Conservation (phyloP, 192 early-diverging fungal genomes). For the Coemansia sp. region DNA sequence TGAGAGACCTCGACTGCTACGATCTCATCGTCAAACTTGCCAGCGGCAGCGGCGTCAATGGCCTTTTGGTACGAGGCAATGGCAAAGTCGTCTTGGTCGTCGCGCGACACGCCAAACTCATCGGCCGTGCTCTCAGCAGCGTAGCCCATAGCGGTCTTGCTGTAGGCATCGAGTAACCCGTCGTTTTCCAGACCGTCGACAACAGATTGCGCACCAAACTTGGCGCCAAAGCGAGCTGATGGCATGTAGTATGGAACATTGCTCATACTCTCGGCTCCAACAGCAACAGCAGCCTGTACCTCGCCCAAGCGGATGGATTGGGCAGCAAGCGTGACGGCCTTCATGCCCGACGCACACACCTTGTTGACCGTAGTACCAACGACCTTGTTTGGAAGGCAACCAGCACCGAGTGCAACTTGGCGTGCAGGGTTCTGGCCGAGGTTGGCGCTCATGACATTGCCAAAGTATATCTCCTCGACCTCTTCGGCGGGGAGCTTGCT, state of each 20-base stretch:
- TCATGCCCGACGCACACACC: conserved; percentile 85
- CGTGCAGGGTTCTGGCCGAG: conserved; percentile 89
- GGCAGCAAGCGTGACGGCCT: conserved; percentile 75
- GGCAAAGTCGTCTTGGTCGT: conserved; percentile 81
- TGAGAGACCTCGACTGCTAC: conserved; percentile 70
- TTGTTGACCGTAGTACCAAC: conserved; percentile 83
- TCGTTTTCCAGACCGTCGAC: conserved; percentile 78
- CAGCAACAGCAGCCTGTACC: conserved; percentile 74
- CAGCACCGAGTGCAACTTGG: conserved; percentile 77
- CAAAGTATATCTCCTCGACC: conserved; percentile 78
- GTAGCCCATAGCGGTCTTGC: conserved; percentile 76
- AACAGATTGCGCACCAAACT: conserved; percentile 73
- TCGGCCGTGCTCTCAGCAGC: conserved; percentile 82
- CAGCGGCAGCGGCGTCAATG: conserved; percentile 66
- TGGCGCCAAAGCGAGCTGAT: conserved; percentile 76
- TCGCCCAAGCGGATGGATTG: conserved; percentile 77
- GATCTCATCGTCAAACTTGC: conserved; percentile 70
- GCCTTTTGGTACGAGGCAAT: conserved; percentile 79
- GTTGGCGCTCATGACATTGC: conserved; percentile 78
- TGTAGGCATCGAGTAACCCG: conserved; percentile 78
- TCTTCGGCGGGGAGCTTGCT: conserved; percentile 65
- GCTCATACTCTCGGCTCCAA: conserved; percentile 83
- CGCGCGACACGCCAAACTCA: conserved; percentile 77
- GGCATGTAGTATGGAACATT: conserved; percentile 83
- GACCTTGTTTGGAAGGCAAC: conserved; percentile 62